Percentiles rank a stretch among this genome's conserved stretches.
These are phyloP conservation scores for Mediolabrus comicus DNA, from an alignment of 108 stramenopile species.

Conservation along the genomic window DNA sequence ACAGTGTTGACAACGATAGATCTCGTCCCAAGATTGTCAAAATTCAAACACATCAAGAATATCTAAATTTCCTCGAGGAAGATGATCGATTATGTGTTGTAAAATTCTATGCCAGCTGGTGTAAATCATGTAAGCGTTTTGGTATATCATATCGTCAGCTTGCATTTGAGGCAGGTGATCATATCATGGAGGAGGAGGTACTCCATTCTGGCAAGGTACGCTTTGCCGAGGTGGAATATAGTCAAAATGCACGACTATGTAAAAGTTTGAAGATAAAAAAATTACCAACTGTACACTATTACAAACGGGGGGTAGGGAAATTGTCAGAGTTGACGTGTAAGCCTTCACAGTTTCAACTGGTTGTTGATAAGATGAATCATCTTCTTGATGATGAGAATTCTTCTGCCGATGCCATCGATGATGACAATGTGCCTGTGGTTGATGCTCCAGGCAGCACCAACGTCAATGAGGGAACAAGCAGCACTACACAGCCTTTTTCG, in stretches of 20 bases:
- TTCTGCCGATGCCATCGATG: not conserved
- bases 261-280: slow-evolving; percentile 58
- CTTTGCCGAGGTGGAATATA: slow-evolving; percentile 65
- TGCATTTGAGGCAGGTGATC: slow-evolving; percentile 48
- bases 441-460: not conserved
- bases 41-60: slow-evolving; percentile 32
- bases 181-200: slow-evolving; percentile 8
- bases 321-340: slow-evolving; percentile 32
- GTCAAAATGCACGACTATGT: slow-evolving; percentile 49
- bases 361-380: slow-evolving; percentile 38
- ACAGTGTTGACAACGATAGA: slow-evolving; percentile 1
- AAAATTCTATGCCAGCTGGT: slow-evolving; percentile 66
- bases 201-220: slow-evolving; percentile 44
- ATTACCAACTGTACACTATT: slow-evolving; percentile 63
- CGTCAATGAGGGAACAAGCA: not conserved
- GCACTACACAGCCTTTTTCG: not conserved
- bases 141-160: slow-evolving; percentile 48
- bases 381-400: slow-evolving; percentile 5
- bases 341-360: slow-evolving; percentile 38
- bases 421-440: not conserved
- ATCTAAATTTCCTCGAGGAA: slow-evolving; percentile 40
- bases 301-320: slow-evolving; percentile 33
- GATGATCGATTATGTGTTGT: slow-evolving; percentile 68
- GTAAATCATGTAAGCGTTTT: slow-evolving; percentile 69
- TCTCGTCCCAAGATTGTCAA: slow-evolving; percentile 16